Percentiles rank a stretch among this genome's conserved stretches.
Conservation (phyloP, 805 yeast species). For the Starmerella davenportii region DNA sequence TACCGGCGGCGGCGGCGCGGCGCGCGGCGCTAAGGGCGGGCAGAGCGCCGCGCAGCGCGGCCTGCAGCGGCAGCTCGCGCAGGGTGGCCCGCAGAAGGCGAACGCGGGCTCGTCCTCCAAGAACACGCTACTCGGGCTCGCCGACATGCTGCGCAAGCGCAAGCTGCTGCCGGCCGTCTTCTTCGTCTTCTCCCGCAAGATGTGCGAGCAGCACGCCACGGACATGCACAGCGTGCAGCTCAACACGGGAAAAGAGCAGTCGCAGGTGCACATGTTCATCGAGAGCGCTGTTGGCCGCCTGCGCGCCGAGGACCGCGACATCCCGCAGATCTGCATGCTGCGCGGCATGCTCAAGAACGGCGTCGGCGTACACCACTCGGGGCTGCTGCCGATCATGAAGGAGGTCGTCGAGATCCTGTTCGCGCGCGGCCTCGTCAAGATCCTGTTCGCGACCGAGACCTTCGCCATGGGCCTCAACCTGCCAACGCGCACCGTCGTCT, state of each 20-base stretch:
- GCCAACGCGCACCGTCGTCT: conserved; percentile 92
- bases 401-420: conserved; percentile 86
- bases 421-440: conserved; percentile 70
- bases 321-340: conserved; percentile 76
- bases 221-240: conserved; percentile 57
- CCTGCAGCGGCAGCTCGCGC: conserved; percentile 17
- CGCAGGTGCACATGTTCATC: conserved; percentile 84
- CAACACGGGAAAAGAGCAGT: conserved; percentile 66
- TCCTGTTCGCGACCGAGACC: conserved; percentile 90
- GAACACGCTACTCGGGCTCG: conserved; percentile 58
- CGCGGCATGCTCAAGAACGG: conserved; percentile 77
- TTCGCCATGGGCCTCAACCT: conserved; percentile 96
- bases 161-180: conserved; percentile 78
- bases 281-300: conserved; percentile 75
- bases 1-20: conserved; percentile 19
- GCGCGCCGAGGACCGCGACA: conserved; percentile 77
- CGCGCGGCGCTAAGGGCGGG: conserved; percentile 6
- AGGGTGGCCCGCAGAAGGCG: conserved; percentile 17
- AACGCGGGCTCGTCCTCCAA: conserved; percentile 55
- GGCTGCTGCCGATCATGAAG: conserved; percentile 77
- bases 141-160: conserved; percentile 47
- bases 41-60: conserved; percentile 9
- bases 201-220: conserved; percentile 85
- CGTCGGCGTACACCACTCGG: conserved; percentile 92
- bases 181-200: conserved; percentile 82